Base-by-base conservation (phyloP, 2,329 filamentous ascomycete species). In the Aspergillus fumigatus region DNA sequence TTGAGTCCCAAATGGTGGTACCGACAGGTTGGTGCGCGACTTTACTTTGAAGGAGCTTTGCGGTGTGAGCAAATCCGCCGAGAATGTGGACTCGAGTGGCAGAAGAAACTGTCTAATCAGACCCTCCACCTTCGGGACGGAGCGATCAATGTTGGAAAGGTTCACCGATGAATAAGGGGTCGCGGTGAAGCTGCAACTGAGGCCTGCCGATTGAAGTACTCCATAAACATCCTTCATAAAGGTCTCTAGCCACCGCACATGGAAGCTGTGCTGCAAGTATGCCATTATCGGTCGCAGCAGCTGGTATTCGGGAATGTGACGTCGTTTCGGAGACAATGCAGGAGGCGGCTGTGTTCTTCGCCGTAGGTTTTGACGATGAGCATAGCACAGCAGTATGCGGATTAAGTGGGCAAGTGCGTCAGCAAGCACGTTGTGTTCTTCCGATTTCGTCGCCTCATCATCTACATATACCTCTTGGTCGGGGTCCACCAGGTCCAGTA, bases 331-430 rank as follows among this genome's bases (percentile, higher is more conserved):
- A 9, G 78, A 76, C 57, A 86, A 67, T 5, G 86, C 82, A 7
- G 78, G 75, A 8, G 87, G 86, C 1, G 85, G 79, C 29, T 86
- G 83, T 1, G 87, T 88, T 53, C 92, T 84, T 19, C 73, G 70
- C 47, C 83, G 82, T 41, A 85, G 83, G 62, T 88, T 92, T 68
- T 89, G 84, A 9, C 88, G 84, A 70, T 97, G 93, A 2, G 89
- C 86, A 61, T 92, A 87, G 50, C 83, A 84, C 7, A 97, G 84
- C 1, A 97, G 80, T 23, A 97, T 81, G 43, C 90, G 86, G 3
- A 96, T 80, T 0, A 84, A 81, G 51, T 89, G 78, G 2, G 84
- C 82, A 27, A 91, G 78, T 6, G 82, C 80, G 67, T 92, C 82
- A 2, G 91, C 88, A 25, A 89, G 76, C 63, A 64, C 67, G 59